These are phyloP conservation scores for Sporothrix variecibatus DNA, from an alignment of 2,329 filamentous ascomycete species.

Conservation along the genomic window DNA sequence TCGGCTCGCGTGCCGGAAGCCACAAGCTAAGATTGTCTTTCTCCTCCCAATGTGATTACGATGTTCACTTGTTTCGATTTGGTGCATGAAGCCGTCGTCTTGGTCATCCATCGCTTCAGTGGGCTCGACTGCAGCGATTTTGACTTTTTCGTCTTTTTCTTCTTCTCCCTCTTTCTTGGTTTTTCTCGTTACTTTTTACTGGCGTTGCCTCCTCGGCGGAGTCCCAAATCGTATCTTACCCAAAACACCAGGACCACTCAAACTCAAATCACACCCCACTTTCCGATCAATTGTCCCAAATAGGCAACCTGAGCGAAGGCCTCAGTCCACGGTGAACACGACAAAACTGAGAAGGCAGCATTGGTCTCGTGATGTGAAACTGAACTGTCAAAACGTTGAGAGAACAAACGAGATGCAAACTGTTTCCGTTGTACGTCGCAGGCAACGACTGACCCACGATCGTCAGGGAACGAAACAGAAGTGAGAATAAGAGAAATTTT, in stretches of 20 bases:
- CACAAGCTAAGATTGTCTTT: background rate
- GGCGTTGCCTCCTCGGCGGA: background rate
- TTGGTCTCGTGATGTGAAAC: constrained; percentile 1
- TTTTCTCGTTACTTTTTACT: no score
- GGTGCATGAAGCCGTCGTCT: background rate
- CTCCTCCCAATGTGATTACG: no score
- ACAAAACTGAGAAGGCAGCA: constrained; percentile 3
- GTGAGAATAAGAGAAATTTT: background rate
- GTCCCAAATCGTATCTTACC: background rate
- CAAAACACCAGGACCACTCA: background rate
- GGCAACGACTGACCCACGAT: background rate
- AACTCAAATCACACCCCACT: background rate
- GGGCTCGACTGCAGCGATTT: background rate
- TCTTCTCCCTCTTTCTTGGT: background rate
- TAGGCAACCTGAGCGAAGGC: constrained; percentile 5
- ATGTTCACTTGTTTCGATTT: background rate
- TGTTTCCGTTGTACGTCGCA: background rate
- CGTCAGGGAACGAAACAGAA: background rate
- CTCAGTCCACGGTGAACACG: background rate
- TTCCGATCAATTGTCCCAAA: background rate
- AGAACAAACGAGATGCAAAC: background rate
- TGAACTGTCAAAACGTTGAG: background rate
- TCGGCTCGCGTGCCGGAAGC: background rate
- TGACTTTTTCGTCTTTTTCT: background rate
- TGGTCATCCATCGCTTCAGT: background rate